Evolutionary conservation across 2,329 filamentous ascomycete genomes (phyloP), one percentile per base, ranked within the genome.

Genomic region (Colletotrichum kahawae): DNA sequence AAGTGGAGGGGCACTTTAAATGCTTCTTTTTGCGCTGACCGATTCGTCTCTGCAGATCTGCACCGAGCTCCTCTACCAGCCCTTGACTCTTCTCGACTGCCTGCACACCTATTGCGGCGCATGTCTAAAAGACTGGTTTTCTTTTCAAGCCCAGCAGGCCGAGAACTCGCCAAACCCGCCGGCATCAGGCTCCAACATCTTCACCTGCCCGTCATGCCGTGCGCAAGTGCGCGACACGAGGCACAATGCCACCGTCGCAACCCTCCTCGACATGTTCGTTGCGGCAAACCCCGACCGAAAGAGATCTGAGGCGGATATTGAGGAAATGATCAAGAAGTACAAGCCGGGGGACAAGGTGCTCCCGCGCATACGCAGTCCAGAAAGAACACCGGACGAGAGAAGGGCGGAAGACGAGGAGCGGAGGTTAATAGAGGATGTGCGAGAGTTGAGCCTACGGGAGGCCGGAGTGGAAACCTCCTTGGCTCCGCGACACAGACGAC

Each of bases 101-200:
- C 91, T 98, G 59, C 95, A 98, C 85, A 98, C 96, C 60, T 99
- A 97, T 85, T 99, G 97, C 87, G 97, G 96, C 77, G 94, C 95
- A 51, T 99, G 97, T 82, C 85, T 98, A 74, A 98, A 98, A 84
- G 95, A 98, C 87, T 99, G 97, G 97, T 99, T 98, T 83, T 87
- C 89, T 77, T 97, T 92, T 84, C 95, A 98, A 83, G 92, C 93
- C 48, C 87, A 89, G 34, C 88, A 88, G 16, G 90, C 90, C 57
- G 90, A 89, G 77, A 86, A 84, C 73, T 85, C 86, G 3, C 89
- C 88, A 14, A 85, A 85, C 13, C 86, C 88, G 56, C 88, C 91
- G 77, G 79, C 87, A 68, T 81, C 88, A 78, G 81, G 89, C 79
- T 76, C 87, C 80, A 79, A 85, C 77, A 82, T 90, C 81, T 98